Evolutionary conservation across 345 rosid genomes (phyloP).

Genomic region (Turritis glabra): DNA sequence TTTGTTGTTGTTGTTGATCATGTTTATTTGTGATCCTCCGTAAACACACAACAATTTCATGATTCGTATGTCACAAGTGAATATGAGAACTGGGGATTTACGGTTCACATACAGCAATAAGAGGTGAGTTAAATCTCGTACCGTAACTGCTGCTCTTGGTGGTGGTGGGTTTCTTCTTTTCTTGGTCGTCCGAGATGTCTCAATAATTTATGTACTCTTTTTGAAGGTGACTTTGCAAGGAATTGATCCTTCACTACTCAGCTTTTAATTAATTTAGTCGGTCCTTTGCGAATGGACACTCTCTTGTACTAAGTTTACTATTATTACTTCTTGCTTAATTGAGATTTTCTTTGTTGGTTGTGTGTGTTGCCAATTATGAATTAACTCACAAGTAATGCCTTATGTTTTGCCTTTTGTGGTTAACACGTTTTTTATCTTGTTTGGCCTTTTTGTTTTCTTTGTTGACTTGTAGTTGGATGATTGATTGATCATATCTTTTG

Average conservation of each 20-base stretch:
- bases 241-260: slow-evolving; percentile 21
- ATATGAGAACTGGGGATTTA: background rate
- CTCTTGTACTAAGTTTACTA: slow-evolving; percentile 21
- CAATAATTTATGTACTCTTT: slow-evolving; percentile 10
- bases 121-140: slow-evolving; percentile 17
- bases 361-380: slow-evolving; percentile 12
- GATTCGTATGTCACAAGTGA: background rate
- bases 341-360: slow-evolving; percentile 17
- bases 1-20: too few relatives aligned
- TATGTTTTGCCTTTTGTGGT: slow-evolving; percentile 21
- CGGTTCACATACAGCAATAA: background rate
- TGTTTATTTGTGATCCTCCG: too few relatives aligned
- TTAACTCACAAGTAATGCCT: slow-evolving; percentile 4
- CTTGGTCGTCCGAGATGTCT: slow-evolving; percentile 13
- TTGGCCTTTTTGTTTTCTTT: slow-evolving; percentile 2
- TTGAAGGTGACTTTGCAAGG: slow-evolving; percentile 26
- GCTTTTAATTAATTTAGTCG: background rate
- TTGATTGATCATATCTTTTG: slow-evolving; percentile 7
- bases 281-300: slow-evolving; percentile 1
- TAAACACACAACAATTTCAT: too few relatives aligned
- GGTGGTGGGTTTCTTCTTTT: slow-evolving; percentile 1
- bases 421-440: slow-evolving; percentile 4
- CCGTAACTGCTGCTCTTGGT: slow-evolving; percentile 17
- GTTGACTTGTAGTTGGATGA: slow-evolving; percentile 14
- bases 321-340: background rate